A percentile compares a stretch with the other conserved stretches of the same genome.
Conservation (phyloP, 768 basidiomycete genomes). For the Lentinula detonsa region DNA sequence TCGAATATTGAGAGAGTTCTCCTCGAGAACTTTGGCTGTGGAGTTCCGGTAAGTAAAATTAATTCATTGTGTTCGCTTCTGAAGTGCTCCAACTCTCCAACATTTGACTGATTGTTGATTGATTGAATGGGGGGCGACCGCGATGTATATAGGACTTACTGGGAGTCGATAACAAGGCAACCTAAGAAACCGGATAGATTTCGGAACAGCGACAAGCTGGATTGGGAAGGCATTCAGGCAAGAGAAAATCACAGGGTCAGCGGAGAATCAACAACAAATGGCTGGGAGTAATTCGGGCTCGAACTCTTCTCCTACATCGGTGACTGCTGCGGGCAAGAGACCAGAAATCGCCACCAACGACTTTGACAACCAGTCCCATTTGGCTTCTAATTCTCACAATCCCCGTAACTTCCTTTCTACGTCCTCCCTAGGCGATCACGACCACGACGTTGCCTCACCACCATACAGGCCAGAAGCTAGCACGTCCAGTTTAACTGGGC, state of each 20-base stretch:
- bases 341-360: neutral
- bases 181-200: neutral
- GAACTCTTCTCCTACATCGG: neutral
- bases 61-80: neutral
- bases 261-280: neutral
- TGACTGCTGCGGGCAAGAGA: neutral
- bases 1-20: too few species aligned
- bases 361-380: neutral
- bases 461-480: slow-evolving; percentile 29
- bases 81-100: neutral
- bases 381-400: neutral
- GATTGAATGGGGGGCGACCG: neutral
- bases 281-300: neutral
- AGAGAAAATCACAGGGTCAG: neutral
- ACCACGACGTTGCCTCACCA: slow-evolving; percentile 23
- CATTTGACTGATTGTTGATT: neutral
- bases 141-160: neutral
- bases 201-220: neutral
- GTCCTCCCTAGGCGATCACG: neutral
- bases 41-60: neutral
- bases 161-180: neutral
- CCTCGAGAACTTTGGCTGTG: neutral
- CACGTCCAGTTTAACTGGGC: slow-evolving; percentile 22
- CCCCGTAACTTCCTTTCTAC: neutral
- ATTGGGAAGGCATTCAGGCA: neutral